Base-by-base conservation (phyloP, 192 early-diverging fungal genomes). In the Backusella parvicylindrica region DNA sequence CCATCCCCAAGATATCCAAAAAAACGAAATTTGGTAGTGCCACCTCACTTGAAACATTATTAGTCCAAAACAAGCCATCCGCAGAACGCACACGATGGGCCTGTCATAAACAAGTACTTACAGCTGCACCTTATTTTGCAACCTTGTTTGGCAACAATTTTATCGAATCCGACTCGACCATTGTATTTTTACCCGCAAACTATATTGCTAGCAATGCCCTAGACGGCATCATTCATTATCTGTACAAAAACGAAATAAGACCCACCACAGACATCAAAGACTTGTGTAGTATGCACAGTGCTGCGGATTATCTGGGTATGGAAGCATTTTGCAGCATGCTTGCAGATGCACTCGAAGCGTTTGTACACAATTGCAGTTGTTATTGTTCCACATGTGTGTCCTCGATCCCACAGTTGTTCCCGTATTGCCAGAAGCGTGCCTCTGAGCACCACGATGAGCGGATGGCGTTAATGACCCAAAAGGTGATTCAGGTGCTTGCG, bases 301-400 rank as follows among this genome's bases (percentile, higher is more conserved):
- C 64, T 50, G 78, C 78, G 1, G 78, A 79, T 53, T 79, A 79
- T 64, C 56, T 79, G 23, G 78, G 74, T 33, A 79, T 79, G 69
- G 37, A 74, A 9, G 11, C 18, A 63, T 60, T 74, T 23, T 74
- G 72, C 33, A 43, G 21, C 12, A 26, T 33, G 1, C 26, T 79
- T 9, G 33, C 53, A 16, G n/a, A 60, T 33, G 35, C 63, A 28
- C 21, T 43, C 13, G 36, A 64, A 47, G 26, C 13, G 16, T 23
- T 72, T 40, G 36, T 64, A n/a, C 77, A 79, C 49, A 50, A 74
- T 16, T 69, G 66, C 18, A 70, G 36, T 63, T 79, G 77, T 13
- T 68, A 65, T 30, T 79, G 77, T 26, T 2, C 36, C 7, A 38
- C 40, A 4, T 79, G 77, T 38, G 35, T 47, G 13, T 38, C 38